Percentiles rank a stretch among this genome's conserved stretches.
Conservation (phyloP, 768 basidiomycete species). For the Termitomyces sp. region DNA sequence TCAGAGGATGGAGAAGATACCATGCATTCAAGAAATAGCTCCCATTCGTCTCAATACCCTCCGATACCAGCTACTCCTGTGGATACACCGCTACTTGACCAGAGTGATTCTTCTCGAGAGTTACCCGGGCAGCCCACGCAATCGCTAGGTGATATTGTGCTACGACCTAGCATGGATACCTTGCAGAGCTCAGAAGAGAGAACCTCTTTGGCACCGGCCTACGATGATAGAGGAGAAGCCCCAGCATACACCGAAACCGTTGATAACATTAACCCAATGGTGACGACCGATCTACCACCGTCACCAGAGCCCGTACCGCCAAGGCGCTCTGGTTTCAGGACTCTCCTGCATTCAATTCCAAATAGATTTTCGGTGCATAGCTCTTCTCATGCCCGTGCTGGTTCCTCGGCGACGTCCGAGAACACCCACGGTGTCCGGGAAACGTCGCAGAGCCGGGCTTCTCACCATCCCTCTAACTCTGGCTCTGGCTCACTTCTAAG, state of each 20-base stretch:
- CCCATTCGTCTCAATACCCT: conserved; percentile 29
- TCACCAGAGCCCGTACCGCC: conserved; percentile 16
- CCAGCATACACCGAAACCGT: conserved; percentile 67
- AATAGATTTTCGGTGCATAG: conserved; percentile 30
- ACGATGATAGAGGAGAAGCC: conserved; percentile 47
- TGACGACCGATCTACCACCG: conserved; percentile 10
- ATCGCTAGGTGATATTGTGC: conserved; percentile 18
- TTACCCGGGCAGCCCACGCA: conserved; percentile 15
- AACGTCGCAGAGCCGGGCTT: conserved; percentile 20
- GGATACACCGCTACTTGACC: conserved; percentile 38
- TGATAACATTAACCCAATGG: conserved; percentile 4
- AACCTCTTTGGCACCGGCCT: conserved; percentile 20
- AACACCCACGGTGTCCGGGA: conserved; percentile 19
- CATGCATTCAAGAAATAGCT: conserved; percentile 25
- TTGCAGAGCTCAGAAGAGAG: conserved; percentile 25
- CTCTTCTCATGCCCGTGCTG: conserved; percentile 21
- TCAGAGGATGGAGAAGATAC: conserved; percentile 35
- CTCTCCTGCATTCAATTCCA: conserved; percentile 30
- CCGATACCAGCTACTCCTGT: conserved; percentile 36
- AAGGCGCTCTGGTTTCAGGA: conserved; percentile 45
- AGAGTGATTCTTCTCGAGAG: conserved; percentile 23
- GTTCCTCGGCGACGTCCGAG: conserved; percentile 24
- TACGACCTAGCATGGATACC: conserved; percentile 27
- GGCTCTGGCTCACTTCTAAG: conserved; percentile 32
- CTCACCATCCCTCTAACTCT: conserved; percentile 27